Percentiles rank a stretch among this genome's conserved stretches.
These are phyloP conservation scores for Cudoniella acicularis DNA, from an alignment of 495 filamentous ascomycete species.

Conservation along the genomic window DNA sequence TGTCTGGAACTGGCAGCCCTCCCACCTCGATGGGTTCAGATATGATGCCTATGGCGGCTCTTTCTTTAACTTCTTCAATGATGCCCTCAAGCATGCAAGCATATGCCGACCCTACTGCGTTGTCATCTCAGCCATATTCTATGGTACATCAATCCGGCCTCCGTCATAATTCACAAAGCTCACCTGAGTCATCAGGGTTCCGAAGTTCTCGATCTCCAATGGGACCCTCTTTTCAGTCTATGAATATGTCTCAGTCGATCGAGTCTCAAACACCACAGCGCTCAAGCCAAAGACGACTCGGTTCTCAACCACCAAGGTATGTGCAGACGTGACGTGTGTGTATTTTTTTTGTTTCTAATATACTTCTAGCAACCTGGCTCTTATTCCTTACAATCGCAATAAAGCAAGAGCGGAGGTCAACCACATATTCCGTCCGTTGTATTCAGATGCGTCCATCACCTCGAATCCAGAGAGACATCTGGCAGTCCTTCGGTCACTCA, in stretches of 20 bases:
- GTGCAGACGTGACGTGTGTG: constrained; percentile 2
- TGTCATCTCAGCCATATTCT: constrained; percentile 28
- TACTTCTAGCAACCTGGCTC: constrained; percentile 19
- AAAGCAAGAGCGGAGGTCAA: constrained; percentile 24
- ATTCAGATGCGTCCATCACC: constrained; percentile 12
- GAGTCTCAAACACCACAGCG: constrained; percentile 4
- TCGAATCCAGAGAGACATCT: constrained; percentile 27
- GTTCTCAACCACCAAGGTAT: constrained; percentile 9
- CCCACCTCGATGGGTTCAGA: constrained; percentile 24
- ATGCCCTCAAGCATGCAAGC: constrained; percentile 20
- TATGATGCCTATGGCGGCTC: constrained; percentile 27
- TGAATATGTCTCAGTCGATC: constrained; percentile 23
- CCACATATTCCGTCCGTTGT: constrained; percentile 22
- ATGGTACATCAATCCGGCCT: constrained; percentile 30
- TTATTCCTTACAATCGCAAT: constrained; percentile 26
- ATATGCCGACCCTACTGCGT: constrained; percentile 21
- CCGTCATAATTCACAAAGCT: constrained; percentile 30
- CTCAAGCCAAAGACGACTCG: constrained; percentile 1
- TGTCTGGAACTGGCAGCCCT: constrained; percentile 25
- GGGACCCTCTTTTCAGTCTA: constrained; percentile 28
- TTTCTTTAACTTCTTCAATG: constrained; percentile 28
- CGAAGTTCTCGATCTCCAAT: constrained; percentile 28
- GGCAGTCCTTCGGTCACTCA: constrained; percentile 25
- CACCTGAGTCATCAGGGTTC: constrained; percentile 31
- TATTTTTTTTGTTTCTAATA: not conserved